Percentiles rank a stretch among this genome's conserved stretches.
phyloP scores from a whole-genome alignment of 225 moss, liverwort and hornwort species.

The Physcomitrellopsis africana region DNA sequence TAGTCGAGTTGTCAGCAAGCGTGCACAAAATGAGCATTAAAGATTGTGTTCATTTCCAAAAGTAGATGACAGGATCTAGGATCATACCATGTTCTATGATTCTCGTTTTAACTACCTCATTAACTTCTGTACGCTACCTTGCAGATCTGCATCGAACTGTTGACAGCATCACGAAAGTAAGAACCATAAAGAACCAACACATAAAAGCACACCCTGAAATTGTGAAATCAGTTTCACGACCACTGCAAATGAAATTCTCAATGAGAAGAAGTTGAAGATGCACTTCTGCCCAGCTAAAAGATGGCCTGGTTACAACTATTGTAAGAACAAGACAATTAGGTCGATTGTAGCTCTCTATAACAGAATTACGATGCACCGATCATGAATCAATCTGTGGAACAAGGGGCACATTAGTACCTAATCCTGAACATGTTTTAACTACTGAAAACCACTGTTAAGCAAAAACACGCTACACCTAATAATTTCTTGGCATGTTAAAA shows the following conservation, averaged over 20 bases:
- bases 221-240: conserved; percentile 10
- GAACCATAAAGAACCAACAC: background rate
- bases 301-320: conserved; percentile 62
- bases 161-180: conserved; percentile 17
- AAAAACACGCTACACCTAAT: background rate
- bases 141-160: conserved; percentile 75
- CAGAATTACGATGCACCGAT: conserved; percentile 58
- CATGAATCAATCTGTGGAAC: conserved; percentile 57
- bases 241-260: background rate
- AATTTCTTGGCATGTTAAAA: background rate
- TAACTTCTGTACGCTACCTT: conserved; percentile 61
- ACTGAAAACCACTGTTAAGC: background rate
- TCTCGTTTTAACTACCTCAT: conserved; percentile 15
- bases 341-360: conserved; percentile 72
- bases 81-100: background rate
- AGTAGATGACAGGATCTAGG: background rate
- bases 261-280: conserved; percentile 11
- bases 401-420: background rate
- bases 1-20: background rate
- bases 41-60: conserved; percentile 2
- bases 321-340: conserved; percentile 73
- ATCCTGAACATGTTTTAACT: background rate
- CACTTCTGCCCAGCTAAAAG: conserved; percentile 67
- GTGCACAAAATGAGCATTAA: background rate
- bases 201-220: background rate